Evolutionary conservation across 1,284 basidiomycete species (phyloP), one percentile per base, ranked within the genome.

Genomic region (Leccinum fallax): DNA sequence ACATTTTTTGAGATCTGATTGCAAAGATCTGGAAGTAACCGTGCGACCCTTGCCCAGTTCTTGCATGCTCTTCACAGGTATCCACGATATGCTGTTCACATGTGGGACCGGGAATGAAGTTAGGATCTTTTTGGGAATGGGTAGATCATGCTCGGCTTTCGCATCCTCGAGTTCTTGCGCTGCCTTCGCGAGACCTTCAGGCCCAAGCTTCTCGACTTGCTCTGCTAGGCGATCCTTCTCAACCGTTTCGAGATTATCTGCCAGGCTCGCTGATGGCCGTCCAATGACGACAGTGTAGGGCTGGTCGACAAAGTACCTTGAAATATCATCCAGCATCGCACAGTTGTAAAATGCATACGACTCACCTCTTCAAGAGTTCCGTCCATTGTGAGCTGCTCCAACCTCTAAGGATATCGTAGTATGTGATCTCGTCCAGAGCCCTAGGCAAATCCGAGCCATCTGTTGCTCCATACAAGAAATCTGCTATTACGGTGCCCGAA

Each of bases 21-120:
- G 68, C 65, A 71, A 62, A 54, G 75, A 58, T 43, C 51, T 49
- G n/a, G 72, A 61, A 34, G 68, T 40, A 38, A 60, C 53, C 38
- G 71, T 65, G 58, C 85, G 77, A 16, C 84, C 82, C 54, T 74
- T 77, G 38, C 84, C 85, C 30, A 78, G 74, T 70, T 93, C 87
- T 71, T 89, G 89, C 16, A 85, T 75, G 63, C 89, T 97, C 69
- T 95, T 87, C 2, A 99, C 95, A 1, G 92, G 88, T 62, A 99
- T 96, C 95, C 97, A 99, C 6, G 91, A 87, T 69, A 99, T 96
- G 65, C 88, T 93, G 69, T 90, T 88, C 24, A 96, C 92, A 69
- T 91, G 85, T 0, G 95, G 95, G 34, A 97, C 87, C 16, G 91
- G 89, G 83, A 98, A 99, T 21, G 85, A 80, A 4, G 86, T 90